Base-by-base conservation (phyloP, 2,329 filamentous ascomycete genomes). In the Colletotrichum tofieldiae region DNA sequence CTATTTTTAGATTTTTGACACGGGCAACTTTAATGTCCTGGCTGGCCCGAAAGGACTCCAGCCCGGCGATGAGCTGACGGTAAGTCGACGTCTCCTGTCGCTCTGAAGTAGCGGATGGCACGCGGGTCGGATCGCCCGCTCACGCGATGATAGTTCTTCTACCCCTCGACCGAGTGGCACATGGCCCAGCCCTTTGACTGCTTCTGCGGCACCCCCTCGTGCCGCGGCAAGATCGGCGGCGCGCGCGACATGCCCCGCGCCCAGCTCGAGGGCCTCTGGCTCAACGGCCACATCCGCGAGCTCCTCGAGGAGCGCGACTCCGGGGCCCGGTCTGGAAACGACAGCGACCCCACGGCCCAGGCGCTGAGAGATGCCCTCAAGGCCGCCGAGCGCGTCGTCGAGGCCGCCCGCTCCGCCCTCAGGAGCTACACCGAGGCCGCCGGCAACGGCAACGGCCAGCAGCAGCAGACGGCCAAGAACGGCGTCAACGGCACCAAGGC, bases 131-230 rank as follows among this genome's bases (percentile, higher is more conserved):
- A 41, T 5, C 37, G n/a, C 37, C 11, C n/a, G 35, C 37, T 18
- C 37, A 43, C 37, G 43, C 39, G 23, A 58, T 39, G 37, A 4
- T n/a, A 89, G 79, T 94, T 93, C 83, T 94, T 94, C 82, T 94
- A 94, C 77, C 92, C 92, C 5, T 93, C 90, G 65, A 93, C 92
- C 1, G 92, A 94, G 81, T 94, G 91, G 91, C 77, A 85, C 77
- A 93, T 94, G 92, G 89, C 90, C 41, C 92, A 94, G 83, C 87
- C 91, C 5, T 94, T 94, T 78, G 82, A 88, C 72, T 94, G 92
- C 79, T 83, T 88, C 71, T 94, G 92, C 79, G 85, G 86, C 73
- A 85, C 84, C 5, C 75, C 83, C 0, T 82, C 83, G 26, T 94
- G 92, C 82, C 86, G 86, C 64, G 91, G 91, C 20, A 85, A 81